Base-by-base conservation (phyloP, 352 stramenopile species). In the Halophytophthora polymorphica region DNA sequence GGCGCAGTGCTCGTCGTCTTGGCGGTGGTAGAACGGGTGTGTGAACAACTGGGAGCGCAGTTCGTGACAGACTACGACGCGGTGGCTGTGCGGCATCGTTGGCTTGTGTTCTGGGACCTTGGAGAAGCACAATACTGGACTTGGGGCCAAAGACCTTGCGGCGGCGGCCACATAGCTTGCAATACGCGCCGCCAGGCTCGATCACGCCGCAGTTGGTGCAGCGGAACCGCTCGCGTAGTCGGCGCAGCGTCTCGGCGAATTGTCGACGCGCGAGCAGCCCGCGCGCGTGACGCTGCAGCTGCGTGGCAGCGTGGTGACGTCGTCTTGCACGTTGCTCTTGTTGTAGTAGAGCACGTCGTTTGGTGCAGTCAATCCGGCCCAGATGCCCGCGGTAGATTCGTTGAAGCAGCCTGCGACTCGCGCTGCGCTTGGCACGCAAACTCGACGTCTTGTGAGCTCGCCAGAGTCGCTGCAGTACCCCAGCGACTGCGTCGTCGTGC, bases 151-250 rank as follows among this genome's bases (percentile, higher is more conserved):
- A 73, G 12, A 55, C 66, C 28, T 58, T 65, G 10, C 75, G 68
- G 5, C 68, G 56, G 1, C 74, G 65, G n/a, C 77, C 77, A 41
- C 77, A 88, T 17, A 73, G 67, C 46, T 88, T 88, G 60, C 77
- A 88, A 58, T 88, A 88, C 2, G 60, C 44, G 3, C 70, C 77
- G 29, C 74, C 61, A 6, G 77, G 74, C 35, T 88, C 77, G 21
- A 86, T 56, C 22, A 71, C 60, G 0, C 77, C 73, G 41, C 77
- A 88, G 50, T 88, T 88, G 3, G 39, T 25, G 33, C 77, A 88
- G 11, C 57, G 45, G 13, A 88, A 88, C 15, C 74, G 63, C 21
- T 86, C 65, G 18, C 71, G 60, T 11, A 82, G 40, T 43, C 69
- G 62, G 17, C 53, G 47, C 2, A 74, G 31, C 6, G 70, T 23